phyloP scores from a whole-genome alignment of 2,329 filamentous ascomycete genomes.

The Thermothelomyces thermophilus region DNA sequence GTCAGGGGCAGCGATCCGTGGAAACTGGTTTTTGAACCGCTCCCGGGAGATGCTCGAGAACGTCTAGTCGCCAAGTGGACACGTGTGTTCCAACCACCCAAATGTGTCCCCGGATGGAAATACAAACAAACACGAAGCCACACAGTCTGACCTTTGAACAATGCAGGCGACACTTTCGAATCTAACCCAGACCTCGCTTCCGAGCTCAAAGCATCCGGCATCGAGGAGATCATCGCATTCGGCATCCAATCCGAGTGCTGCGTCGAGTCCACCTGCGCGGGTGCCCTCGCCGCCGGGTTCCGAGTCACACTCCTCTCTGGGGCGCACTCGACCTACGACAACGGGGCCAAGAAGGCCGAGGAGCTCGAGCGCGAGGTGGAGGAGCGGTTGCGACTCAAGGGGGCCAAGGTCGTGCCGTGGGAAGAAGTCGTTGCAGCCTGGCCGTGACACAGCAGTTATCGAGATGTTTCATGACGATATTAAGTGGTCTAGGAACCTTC shows the following conservation, averaged over 20 bases:
- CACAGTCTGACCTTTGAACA: not conserved
- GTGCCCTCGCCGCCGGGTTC: constrained; percentile 28
- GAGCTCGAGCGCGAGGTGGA: constrained; percentile 29
- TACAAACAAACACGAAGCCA: not conserved
- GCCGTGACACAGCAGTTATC: no score
- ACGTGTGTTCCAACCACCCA: constrained; percentile 16
- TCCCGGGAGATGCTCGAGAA: constrained; percentile 19
- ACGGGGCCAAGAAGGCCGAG: constrained; percentile 19
- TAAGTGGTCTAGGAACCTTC: no score
- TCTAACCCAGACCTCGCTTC: constrained; percentile 28
- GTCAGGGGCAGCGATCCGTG: constrained; percentile 25
- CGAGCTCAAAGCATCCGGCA: constrained; percentile 21
- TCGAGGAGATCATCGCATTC: constrained; percentile 25
- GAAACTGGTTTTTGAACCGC: constrained; percentile 28
- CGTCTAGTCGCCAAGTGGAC: constrained; percentile 27
- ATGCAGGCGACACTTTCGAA: constrained; percentile 27
- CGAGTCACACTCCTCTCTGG: constrained; percentile 27
- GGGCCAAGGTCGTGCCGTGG: constrained; percentile 24
- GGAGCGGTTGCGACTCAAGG: constrained; percentile 19
- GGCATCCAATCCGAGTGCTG: constrained; percentile 32
- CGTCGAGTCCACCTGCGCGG: constrained; percentile 26
- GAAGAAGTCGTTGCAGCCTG: constrained; percentile 17
- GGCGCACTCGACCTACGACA: constrained; percentile 30
- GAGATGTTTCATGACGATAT: no score
- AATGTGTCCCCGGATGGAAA: not conserved